A percentile compares a stretch with the other conserved stretches of the same genome.
Conservation (phyloP, 352 stramenopile genomes). For the Thraustotheca clavata region DNA sequence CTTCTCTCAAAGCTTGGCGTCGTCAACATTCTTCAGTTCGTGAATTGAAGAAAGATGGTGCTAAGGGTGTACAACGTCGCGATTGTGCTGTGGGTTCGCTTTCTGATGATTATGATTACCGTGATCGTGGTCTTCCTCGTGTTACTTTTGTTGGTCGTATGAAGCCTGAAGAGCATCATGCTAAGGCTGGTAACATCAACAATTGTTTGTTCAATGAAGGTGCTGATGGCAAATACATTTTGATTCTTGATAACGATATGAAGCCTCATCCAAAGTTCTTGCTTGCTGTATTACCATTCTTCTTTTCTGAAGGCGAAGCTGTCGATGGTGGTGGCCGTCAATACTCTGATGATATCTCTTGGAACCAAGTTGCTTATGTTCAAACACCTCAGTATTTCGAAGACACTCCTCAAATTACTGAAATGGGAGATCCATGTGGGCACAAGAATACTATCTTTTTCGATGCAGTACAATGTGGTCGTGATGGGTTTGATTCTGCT, state of each 20-base stretch:
- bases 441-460: conserved; percentile 90
- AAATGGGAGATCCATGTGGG: conserved; percentile 82
- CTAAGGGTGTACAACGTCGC: conserved; percentile 70
- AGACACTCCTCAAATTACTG: conserved; percentile 68
- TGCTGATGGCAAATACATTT: conserved; percentile 77
- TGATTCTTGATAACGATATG: conserved; percentile 92
- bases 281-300: conserved; percentile 77
- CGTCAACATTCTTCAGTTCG: conserved; percentile 79
- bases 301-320: conserved; percentile 83
- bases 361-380: conserved; percentile 85
- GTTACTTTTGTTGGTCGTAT: conserved; percentile 84
- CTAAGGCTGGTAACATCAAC: conserved; percentile 90
- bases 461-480: conserved; percentile 79
- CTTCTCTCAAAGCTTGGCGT: conserved; percentile 73
- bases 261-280: conserved; percentile 86
- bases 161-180: conserved; percentile 84
- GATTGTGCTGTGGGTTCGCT: conserved; percentile 82
- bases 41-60: conserved; percentile 71
- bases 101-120: conserved; percentile 87
- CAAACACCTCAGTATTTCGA: conserved; percentile 88
- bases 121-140: conserved; percentile 75
- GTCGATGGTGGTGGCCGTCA: conserved; percentile 74
- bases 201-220: conserved; percentile 87
- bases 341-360: conserved; percentile 84
- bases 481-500: conserved; percentile 81